Base-by-base conservation (phyloP, 371 early-diverging fungal genomes). In the Syncephalis fuscata region DNA sequence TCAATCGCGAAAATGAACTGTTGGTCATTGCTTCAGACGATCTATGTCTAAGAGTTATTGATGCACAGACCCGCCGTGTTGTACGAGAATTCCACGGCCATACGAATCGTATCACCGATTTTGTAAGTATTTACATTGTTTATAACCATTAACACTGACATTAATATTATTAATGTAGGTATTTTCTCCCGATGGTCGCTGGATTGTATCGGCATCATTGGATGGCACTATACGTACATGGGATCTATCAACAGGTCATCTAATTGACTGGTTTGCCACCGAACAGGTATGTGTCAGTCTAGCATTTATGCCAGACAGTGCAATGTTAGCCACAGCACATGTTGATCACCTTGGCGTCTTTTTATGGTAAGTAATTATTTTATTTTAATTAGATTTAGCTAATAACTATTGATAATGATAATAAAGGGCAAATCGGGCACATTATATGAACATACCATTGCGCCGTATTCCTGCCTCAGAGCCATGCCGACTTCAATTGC, bases 21-120 rank as follows among this genome's bases (percentile, higher is more conserved):
- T 48, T 90, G 45, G 92, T 88, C 1, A 79, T 79, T 14, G 78
- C 74, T 9, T 76, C 78, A 52, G 92, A 93, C 59, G 92, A 94
- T 63, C 59, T 84, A 16, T 65, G 75, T 45, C 76, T 96, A 32
- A 78, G 85, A 14, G 77, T 96, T 22, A 63, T 92, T 45, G 95
- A 96, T 61, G 53, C 79, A 8, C 88, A 88, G 52, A 81, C 88
- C 2, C 61, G 66, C 43, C 76, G 70, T 24, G 57, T 85, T 27
- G 88, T 94, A 44, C 72, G 97, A 63, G 80, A 81, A 58, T 90
- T 94, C 60, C 70, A 75, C 67, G 92, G 92, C 0, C 92, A 92
- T 58, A 61, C 71, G 39, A 83, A 78, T 58, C 71, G 88, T 37
- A 88, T 96, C 46, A 82, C 87, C 14, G 90, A 89, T 54, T 55